Percentiles rank a stretch among this genome's conserved stretches.
These are phyloP conservation scores for Allium sativum DNA, from an alignment of 106 monocot species.

Conservation along the genomic window DNA sequence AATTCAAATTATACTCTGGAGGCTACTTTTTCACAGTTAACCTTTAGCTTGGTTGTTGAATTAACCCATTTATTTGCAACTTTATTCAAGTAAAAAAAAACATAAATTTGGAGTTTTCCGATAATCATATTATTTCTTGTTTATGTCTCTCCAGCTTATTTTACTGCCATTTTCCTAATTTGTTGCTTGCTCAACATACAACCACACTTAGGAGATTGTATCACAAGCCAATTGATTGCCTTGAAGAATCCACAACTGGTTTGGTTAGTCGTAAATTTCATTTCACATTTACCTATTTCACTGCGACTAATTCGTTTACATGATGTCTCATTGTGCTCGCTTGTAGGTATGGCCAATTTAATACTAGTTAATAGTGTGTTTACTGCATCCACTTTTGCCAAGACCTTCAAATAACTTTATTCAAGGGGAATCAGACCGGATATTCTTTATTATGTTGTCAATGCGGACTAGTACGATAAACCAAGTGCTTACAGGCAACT, in stretches of 20 bases:
- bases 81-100: too few relatives aligned
- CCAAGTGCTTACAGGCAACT: conserved; percentile 71
- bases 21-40: too few relatives aligned
- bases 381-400: conserved; percentile 77
- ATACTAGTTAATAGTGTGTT: conserved; percentile 92
- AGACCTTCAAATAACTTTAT: conserved; percentile 58
- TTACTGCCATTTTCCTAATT: conserved; percentile 97
- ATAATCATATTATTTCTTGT: too few relatives aligned
- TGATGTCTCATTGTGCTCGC: background rate
- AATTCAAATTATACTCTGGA: too few relatives aligned
- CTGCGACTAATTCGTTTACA: conserved; percentile 1
- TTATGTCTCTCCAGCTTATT: conserved; percentile 50
- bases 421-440: conserved; percentile 45
- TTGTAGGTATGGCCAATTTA: conserved; percentile 77
- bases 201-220: conserved; percentile 63
- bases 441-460: conserved; percentile 83
- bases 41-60: too few relatives aligned
- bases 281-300: background rate
- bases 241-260: conserved; percentile 96
- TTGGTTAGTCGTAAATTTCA: background rate
- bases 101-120: too few relatives aligned
- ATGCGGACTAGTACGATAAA: conserved; percentile 37
- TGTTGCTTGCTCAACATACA: conserved; percentile 85
- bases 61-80: too few relatives aligned
- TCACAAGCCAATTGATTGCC: conserved; percentile 78